Conservation (phyloP, 768 basidiomycete species). For the Tylopilus plumbeoviolaceoides region DNA sequence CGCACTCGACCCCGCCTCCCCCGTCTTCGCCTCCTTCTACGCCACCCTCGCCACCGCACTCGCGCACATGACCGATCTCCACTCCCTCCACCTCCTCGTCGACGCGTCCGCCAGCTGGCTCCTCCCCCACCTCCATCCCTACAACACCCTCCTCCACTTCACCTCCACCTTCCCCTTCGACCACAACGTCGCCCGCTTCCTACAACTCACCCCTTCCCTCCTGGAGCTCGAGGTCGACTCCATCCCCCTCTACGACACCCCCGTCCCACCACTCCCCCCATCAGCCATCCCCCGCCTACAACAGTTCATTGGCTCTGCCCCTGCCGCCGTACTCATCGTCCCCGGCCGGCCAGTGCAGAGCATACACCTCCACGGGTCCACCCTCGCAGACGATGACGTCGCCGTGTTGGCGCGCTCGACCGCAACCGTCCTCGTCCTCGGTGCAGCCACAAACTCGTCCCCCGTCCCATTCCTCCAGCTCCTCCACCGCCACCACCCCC, state of each 20-base stretch:
- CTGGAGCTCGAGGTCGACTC: slow-evolving; percentile 52
- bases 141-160: slow-evolving; percentile 51
- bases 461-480: slow-evolving; percentile 55
- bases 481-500: slow-evolving; percentile 53
- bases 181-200: slow-evolving; percentile 53
- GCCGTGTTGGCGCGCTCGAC: slow-evolving; percentile 47
- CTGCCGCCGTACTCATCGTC: slow-evolving; percentile 51
- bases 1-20: slow-evolving; percentile 40
- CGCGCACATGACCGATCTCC: slow-evolving; percentile 56
- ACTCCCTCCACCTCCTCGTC: slow-evolving; percentile 45
- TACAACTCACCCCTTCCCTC: slow-evolving; percentile 51
- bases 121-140: slow-evolving; percentile 37
- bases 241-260: slow-evolving; percentile 27
- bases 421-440: slow-evolving; percentile 50
- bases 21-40: slow-evolving; percentile 46
- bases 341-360: slow-evolving; percentile 64
- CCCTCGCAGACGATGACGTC: slow-evolving; percentile 55
- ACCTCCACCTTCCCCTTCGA: slow-evolving; percentile 62
- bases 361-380: slow-evolving; percentile 59
- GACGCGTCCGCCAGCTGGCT: slow-evolving; percentile 54
- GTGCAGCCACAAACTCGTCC: slow-evolving; percentile 53
- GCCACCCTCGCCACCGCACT: slow-evolving; percentile 49
- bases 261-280: slow-evolving; percentile 24
- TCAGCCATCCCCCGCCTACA: slow-evolving; percentile 42
- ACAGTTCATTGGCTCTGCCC: slow-evolving; percentile 59